These are phyloP conservation scores for Arachnopeziza araneosa DNA, from an alignment of 2,329 filamentous ascomycete species.

Conservation along the genomic window DNA sequence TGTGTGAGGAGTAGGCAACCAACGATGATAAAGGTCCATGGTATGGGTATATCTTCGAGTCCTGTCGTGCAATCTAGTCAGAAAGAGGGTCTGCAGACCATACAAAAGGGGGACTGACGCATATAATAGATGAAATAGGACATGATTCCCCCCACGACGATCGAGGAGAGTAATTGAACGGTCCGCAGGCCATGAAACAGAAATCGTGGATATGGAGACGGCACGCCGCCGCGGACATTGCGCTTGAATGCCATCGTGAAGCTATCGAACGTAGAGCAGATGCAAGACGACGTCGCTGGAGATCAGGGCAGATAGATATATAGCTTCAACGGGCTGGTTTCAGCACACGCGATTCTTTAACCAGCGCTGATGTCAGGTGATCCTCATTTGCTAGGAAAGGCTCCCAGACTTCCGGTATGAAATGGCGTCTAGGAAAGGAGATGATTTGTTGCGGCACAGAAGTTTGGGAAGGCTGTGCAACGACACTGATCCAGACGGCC, in stretches of 20 bases:
- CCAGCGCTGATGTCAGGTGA: not conserved
- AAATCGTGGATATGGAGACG: conserved; percentile 26
- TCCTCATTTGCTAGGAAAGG: not conserved
- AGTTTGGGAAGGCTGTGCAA: not conserved
- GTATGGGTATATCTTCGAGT: conserved; percentile 18
- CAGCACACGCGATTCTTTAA: not conserved
- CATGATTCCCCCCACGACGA: conserved; percentile 25
- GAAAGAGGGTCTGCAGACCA: not conserved
- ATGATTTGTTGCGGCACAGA: not conserved
- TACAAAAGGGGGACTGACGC: conserved; percentile 12
- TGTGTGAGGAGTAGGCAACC: not conserved
- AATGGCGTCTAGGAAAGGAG: not conserved
- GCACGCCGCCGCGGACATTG: conserved; percentile 25
- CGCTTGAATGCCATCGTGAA: conserved; percentile 27
- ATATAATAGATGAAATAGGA: conserved; percentile 27
- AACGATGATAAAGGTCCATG: conserved; percentile 28
- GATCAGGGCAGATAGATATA: not conserved
- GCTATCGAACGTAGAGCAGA: not conserved
- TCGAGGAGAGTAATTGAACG: conserved; percentile 21
- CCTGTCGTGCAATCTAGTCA: conserved; percentile 7
- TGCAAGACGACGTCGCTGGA: not conserved
- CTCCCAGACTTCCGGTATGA: not conserved
- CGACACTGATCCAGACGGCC: not conserved
- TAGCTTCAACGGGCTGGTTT: not conserved
- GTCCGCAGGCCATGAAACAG: conserved; percentile 24